Conservation (phyloP, 2,329 filamentous ascomycete genomes). For the Pseudofabraea citricarpa region DNA sequence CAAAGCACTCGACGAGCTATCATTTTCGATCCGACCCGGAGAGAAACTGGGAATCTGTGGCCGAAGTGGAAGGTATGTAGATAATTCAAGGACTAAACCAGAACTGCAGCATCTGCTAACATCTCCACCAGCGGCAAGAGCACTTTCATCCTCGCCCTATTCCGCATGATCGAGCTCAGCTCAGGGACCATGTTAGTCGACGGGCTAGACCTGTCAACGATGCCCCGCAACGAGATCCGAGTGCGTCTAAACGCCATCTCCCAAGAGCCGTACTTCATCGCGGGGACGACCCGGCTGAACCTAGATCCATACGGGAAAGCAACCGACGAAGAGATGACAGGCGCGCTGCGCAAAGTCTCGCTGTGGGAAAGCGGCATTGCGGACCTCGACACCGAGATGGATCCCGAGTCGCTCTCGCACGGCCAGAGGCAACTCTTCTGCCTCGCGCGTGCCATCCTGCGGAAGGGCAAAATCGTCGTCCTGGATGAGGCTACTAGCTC, state of each 20-base stretch:
- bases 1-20: conserved; percentile 7
- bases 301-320: conserved; percentile 32
- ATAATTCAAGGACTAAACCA: too few species aligned
- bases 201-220: conserved; percentile 32
- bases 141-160: conserved; percentile 37
- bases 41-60: conserved; percentile 48
- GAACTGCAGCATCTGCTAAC: too few species aligned
- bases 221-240: conserved; percentile 34
- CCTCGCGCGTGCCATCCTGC: conserved; percentile 39
- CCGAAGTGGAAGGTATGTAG: conserved; percentile 12
- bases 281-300: conserved; percentile 27
- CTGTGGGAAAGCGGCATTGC: neutral
- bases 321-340: conserved; percentile 4
- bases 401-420: conserved; percentile 31
- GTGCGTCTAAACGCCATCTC: conserved; percentile 35
- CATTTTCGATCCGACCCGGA: conserved; percentile 25
- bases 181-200: conserved; percentile 35
- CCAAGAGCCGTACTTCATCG: conserved; percentile 38
- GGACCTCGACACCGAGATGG: conserved; percentile 29
- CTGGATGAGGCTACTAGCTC: conserved; percentile 40
- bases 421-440: conserved; percentile 44
- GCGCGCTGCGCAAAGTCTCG: neutral
- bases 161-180: conserved; percentile 42
- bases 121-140: conserved; percentile 36
- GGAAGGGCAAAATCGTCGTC: conserved; percentile 32